A percentile compares a stretch with the other conserved stretches of the same genome.
Conservation (phyloP, 495 filamentous ascomycete species). For the Penicillium coffeae region DNA sequence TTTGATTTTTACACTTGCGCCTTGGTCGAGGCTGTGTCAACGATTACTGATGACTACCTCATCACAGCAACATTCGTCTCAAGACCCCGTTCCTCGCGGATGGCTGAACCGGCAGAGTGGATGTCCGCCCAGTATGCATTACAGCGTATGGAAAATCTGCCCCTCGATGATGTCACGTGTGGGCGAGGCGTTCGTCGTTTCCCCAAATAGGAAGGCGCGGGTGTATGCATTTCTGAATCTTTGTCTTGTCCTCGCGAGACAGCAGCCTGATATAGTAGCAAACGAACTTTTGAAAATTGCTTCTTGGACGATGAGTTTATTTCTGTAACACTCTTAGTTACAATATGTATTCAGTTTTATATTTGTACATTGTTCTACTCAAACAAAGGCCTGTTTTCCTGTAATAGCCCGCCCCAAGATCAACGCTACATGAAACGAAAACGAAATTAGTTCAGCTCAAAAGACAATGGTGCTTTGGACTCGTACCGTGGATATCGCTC, state of each 20-base stretch:
- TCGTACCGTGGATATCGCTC: constrained; percentile 91
- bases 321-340: too few species aligned
- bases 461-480: not conserved
- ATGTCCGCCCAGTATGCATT: not conserved
- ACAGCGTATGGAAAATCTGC: constrained; percentile 7
- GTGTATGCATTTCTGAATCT: not conserved
- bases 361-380: constrained; percentile 5
- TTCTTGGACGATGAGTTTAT: too few species aligned
- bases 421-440: constrained; percentile 42
- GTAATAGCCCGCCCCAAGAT: constrained; percentile 70
- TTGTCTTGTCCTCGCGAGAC: constrained; percentile 2
- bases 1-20: not conserved
- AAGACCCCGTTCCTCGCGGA: too few species aligned
- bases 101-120: too few species aligned
- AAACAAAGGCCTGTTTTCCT: constrained; percentile 66
- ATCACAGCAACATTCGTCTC: too few species aligned
- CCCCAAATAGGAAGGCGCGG: constrained; percentile 15
- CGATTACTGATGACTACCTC: too few species aligned
- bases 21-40: too few species aligned
- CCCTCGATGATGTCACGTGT: constrained; percentile 35
- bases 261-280: too few species aligned
- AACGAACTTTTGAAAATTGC: too few species aligned
- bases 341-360: too few species aligned
- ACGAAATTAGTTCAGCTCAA: constrained; percentile 15
- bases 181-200: constrained; percentile 19